Base-by-base conservation (phyloP, 805 yeast species). In the Candida oleophila region DNA sequence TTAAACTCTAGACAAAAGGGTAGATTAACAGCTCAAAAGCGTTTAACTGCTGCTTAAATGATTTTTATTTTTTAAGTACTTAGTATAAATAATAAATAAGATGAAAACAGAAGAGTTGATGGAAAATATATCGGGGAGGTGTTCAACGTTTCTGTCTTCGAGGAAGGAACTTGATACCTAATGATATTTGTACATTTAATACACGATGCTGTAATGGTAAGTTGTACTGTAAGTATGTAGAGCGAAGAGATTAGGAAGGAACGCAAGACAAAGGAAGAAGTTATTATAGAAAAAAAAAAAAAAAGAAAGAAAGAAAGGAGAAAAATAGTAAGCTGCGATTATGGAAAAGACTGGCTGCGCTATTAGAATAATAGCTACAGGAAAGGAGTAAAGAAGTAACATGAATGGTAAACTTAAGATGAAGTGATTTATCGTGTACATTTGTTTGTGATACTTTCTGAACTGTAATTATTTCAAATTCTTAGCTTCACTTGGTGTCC, bases 1-100 rank as follows among this genome's bases (percentile, higher is more conserved):
- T 85, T 85, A 74, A 81, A 85, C 77, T 73, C 91, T 62, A 87
- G 96, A 85, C 96, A 89, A 81, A 83, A 81, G 76, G 97, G 94
- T 76, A 87, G 94, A 80, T 78, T 86, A 69, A 85, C 90, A 69
- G 71, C 88, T 73, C 89, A 85, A 80, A 87, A 87, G 86, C 85
- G 94, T 74, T 79, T 86, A 66, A 70, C 90, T 73, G 88, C 89
- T 77, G 61, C 57, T 51, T 56, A 56, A 32, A 20, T 36, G 19
- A 36, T 36, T 36, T 36, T 36, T 36, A 36, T 36, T 36, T 15
- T n/a, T 36, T 36, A 36, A 36, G 39, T 36, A 36, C 39, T 36
- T 36, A 36, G 39, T 36, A 36, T 36, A 36, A 51, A 49, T 47
- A 30, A 41, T 39, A 39, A 39, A 39, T 38, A 36, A 35, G 39